These are phyloP conservation scores for Arabidopsis arenosa DNA, from an alignment of 345 rosid genomes.

Conservation along the genomic window DNA sequence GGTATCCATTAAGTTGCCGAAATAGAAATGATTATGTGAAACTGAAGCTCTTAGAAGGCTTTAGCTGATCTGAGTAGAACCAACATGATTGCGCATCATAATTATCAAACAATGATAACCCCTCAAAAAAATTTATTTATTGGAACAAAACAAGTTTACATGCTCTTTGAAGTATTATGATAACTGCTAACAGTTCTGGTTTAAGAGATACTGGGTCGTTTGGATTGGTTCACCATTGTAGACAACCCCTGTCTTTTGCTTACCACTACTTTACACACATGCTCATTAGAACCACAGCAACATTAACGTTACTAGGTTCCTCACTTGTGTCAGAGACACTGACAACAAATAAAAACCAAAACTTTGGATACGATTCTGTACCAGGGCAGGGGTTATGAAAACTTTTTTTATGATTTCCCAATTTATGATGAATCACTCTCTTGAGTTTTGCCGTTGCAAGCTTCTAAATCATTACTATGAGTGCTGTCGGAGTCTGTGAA, in stretches of 20 bases:
- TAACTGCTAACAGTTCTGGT: slow-evolving; percentile 1
- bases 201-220: not conserved
- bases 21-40: not conserved
- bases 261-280: slow-evolving; percentile 42
- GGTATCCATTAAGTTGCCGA: not conserved
- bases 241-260: slow-evolving; percentile 17
- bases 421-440: slow-evolving; percentile 32
- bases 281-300: slow-evolving; percentile 46
- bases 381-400: slow-evolving; percentile 14
- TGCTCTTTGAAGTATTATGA: slow-evolving; percentile 1
- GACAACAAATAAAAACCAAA: slow-evolving; percentile 39
- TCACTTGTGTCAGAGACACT: slow-evolving; percentile 46
- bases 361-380: slow-evolving; percentile 33
- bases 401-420: slow-evolving; percentile 2
- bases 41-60: not conserved
- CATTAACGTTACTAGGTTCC: slow-evolving; percentile 32
- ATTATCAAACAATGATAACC: slow-evolving; percentile 9
- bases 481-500: slow-evolving; percentile 47
- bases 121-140: slow-evolving; percentile 37
- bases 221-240: not conserved
- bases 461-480: slow-evolving; percentile 54
- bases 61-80: not conserved
- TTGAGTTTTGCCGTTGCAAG: slow-evolving; percentile 40
- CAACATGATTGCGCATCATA: not conserved
- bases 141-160: slow-evolving; percentile 30